These are phyloP conservation scores for Plantago ovata DNA, from an alignment of 257 asterid genomes.

Conservation along the genomic window DNA sequence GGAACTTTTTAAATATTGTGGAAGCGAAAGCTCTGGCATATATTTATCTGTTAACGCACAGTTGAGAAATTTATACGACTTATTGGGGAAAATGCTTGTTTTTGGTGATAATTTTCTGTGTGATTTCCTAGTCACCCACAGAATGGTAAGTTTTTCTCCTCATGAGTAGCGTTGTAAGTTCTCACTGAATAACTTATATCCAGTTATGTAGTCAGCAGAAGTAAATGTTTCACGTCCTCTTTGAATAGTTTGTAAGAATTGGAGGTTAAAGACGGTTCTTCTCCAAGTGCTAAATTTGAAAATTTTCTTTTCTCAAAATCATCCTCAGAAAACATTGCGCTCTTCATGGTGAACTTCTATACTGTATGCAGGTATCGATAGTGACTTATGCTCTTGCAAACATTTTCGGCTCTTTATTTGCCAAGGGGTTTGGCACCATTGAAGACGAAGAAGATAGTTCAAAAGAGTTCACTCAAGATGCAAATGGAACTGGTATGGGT, in stretches of 20 bases:
- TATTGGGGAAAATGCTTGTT: constrained; percentile 49
- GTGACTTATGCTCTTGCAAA: constrained; percentile 70
- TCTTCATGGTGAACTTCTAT: not conserved
- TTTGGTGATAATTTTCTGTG: constrained; percentile 64
- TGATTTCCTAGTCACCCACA: constrained; percentile 60
- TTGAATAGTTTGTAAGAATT: not conserved
- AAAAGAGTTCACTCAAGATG: constrained; percentile 55
- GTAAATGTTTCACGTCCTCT: not conserved
- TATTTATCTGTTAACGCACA: constrained; percentile 35
- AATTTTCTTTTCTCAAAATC: too few relatives aligned
- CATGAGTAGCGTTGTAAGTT: not conserved
- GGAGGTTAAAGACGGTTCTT: not conserved
- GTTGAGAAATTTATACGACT: constrained; percentile 39
- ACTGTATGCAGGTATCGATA: constrained; percentile 51
- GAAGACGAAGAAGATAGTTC: constrained; percentile 55
- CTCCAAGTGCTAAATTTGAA: too few relatives aligned
- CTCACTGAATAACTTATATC: not conserved
- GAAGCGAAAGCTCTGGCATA: constrained; percentile 22
- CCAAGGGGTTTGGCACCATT: constrained; percentile 66
- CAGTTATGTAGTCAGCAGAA: not conserved
- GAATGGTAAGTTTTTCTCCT: constrained; percentile 49
- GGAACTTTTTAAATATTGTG: constrained; percentile 47
- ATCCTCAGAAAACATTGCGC: too few relatives aligned
- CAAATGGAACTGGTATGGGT: constrained; percentile 91
- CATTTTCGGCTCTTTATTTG: constrained; percentile 56